A percentile compares a stretch with the other conserved stretches of the same genome.
Conservation (phyloP, 345 rosid species). For the Aethionema arabicum region DNA sequence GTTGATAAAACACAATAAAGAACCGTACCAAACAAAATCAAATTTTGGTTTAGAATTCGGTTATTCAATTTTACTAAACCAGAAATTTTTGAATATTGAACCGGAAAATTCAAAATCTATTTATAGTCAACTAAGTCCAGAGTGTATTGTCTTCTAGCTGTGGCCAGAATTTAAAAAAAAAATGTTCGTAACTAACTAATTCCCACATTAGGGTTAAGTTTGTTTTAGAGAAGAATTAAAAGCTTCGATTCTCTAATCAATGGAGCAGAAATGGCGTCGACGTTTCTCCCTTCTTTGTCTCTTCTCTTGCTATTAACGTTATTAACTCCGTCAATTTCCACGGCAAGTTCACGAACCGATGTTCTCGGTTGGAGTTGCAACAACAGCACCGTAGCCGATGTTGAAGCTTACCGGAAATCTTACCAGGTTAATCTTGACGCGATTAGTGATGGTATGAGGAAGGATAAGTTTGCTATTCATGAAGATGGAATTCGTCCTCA, state of each 20-base stretch:
- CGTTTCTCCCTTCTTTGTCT: slow-evolving; percentile 22
- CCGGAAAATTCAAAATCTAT: no score
- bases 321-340: slow-evolving; percentile 1
- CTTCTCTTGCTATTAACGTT: slow-evolving; percentile 15
- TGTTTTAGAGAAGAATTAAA: slow-evolving; percentile 10
- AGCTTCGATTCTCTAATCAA: slow-evolving; percentile 15
- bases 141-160: no score
- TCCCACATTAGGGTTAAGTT: neutral
- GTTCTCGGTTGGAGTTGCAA: slow-evolving; percentile 39
- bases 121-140: no score
- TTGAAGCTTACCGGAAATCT: slow-evolving; percentile 31
- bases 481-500: slow-evolving; percentile 43
- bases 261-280: slow-evolving; percentile 22
- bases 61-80: no score
- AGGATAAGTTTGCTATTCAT: slow-evolving; percentile 36
- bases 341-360: slow-evolving; percentile 32
- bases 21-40: no score
- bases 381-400: slow-evolving; percentile 27
- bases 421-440: slow-evolving; percentile 25
- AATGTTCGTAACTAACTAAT: no score
- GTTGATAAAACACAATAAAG: no score
- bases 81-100: no score
- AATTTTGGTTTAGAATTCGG: no score
- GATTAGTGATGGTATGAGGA: slow-evolving; percentile 37
- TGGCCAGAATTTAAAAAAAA: no score